These are phyloP conservation scores for Tylopilus vinaceipallidus DNA, from an alignment of 768 basidiomycete species.

Conservation along the genomic window DNA sequence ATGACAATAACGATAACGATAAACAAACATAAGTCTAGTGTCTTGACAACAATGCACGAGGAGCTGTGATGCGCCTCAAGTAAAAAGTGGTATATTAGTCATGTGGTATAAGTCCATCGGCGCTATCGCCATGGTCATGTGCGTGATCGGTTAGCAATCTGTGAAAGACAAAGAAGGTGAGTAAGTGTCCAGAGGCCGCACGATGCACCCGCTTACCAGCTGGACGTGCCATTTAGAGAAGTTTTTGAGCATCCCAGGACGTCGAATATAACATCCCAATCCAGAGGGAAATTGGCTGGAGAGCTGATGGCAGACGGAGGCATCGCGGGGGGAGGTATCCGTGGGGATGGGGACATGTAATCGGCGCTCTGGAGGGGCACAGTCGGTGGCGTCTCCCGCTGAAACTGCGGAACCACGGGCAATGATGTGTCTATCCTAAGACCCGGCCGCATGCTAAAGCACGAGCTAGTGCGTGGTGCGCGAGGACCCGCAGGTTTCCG, in stretches of 20 bases:
- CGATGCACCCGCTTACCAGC: constrained; percentile 13
- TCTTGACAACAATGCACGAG: constrained; percentile 3
- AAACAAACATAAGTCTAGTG: not conserved
- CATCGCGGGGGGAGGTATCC: constrained; percentile 3
- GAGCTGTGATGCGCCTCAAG: constrained; percentile 2
- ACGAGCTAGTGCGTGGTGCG: constrained; percentile 11
- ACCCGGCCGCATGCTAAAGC: constrained; percentile 5
- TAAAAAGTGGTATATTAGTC: constrained; percentile 4
- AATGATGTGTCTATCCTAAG: constrained; percentile 21
- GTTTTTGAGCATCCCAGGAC: constrained; percentile 17
- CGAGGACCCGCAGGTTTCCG: constrained; percentile 30
- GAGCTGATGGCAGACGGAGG: constrained; percentile 8
- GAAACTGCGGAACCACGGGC: constrained; percentile 3
- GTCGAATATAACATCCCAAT: constrained; percentile 35
- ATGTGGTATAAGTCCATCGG: constrained; percentile 1
- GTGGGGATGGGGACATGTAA: not conserved
- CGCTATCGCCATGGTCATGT: not conserved
- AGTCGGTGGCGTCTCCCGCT: constrained; percentile 1
- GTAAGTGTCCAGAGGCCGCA: not conserved
- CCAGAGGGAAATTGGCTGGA: constrained; percentile 21
- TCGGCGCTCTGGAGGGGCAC: constrained; percentile 1
- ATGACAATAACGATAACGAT: not conserved
- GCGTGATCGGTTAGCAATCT: constrained; percentile 4
- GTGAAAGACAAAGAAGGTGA: not conserved
- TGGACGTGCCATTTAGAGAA: not conserved